A percentile compares a stretch with the other conserved stretches of the same genome.
phyloP scores from a whole-genome alignment of 2,329 filamentous ascomycete genomes.

The Paracorniculantispora psalliotae region DNA sequence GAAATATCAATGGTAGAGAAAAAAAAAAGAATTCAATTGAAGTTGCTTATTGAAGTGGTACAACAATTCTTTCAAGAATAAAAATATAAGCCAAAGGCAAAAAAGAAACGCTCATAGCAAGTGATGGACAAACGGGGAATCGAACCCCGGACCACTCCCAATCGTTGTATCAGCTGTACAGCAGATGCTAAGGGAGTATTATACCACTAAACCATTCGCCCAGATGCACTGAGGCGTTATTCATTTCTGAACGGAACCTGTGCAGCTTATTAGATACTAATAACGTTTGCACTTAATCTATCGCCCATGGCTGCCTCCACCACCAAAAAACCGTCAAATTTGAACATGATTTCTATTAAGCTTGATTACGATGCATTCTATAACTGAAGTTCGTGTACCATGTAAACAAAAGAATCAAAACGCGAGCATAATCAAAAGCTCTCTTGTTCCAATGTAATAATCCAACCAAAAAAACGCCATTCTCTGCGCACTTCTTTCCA shows the following conservation, averaged over 20 bases:
- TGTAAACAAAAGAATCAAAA: not conserved
- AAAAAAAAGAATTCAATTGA: not conserved
- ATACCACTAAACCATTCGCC: constrained; percentile 15
- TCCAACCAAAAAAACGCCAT: constrained; percentile 10
- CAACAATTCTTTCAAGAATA: not conserved
- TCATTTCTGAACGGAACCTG: constrained; percentile 24
- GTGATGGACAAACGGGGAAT: constrained; percentile 16
- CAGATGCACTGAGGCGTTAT: not conserved
- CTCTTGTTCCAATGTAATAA: not conserved
- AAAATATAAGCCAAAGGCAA: not conserved
- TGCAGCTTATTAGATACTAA: not conserved
- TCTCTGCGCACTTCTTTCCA: constrained; percentile 1
- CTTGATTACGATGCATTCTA: not conserved
- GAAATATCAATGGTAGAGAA: not conserved
- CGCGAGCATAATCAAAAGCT: not conserved
- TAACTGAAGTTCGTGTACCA: not conserved
- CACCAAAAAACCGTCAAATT: no score
- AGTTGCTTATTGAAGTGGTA: not conserved
- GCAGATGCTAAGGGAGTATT: constrained; percentile 14
- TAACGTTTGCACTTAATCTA: not conserved
- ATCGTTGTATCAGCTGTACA: not conserved
- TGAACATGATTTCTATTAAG: no score
- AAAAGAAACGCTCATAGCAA: not conserved
- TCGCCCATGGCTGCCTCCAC: no score
- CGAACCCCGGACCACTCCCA: constrained; percentile 17